phyloP scores from a whole-genome alignment of 345 rosid species.

The Dimocarpus longan region DNA sequence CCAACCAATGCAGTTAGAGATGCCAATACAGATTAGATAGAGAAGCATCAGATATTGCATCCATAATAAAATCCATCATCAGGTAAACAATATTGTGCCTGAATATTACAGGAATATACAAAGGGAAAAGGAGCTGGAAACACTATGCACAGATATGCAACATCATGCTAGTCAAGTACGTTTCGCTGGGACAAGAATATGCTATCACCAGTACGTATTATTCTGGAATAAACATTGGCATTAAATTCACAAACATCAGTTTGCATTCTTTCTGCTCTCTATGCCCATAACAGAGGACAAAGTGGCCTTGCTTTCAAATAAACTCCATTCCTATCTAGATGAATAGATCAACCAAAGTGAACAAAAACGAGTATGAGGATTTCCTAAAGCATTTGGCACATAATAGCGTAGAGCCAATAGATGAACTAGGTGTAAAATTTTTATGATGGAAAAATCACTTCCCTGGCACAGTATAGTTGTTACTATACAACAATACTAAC shows the following conservation, averaged over 20 bases:
- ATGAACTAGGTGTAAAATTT: neutral
- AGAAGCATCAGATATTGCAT: neutral
- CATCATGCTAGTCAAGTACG: neutral
- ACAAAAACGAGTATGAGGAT: neutral
- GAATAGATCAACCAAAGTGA: neutral
- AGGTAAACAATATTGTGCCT: neutral
- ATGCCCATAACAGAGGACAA: neutral
- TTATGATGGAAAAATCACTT: neutral
- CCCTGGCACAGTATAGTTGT: neutral
- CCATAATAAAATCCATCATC: neutral
- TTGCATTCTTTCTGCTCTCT: neutral
- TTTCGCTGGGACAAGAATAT: neutral
- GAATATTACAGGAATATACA: neutral
- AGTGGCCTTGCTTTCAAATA: neutral
- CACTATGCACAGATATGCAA: neutral
- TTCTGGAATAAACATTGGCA: neutral
- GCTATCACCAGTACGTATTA: neutral
- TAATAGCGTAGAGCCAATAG: no score
- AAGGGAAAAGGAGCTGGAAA: neutral
- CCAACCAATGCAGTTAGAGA: constrained; percentile 1
- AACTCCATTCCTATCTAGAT: neutral
- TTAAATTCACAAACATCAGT: neutral
- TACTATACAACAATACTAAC: neutral
- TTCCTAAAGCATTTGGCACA: neutral
- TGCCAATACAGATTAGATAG: neutral